These are phyloP conservation scores for Novymonas esmeraldas DNA, from an alignment of 208 protist species.

Conservation along the genomic window DNA sequence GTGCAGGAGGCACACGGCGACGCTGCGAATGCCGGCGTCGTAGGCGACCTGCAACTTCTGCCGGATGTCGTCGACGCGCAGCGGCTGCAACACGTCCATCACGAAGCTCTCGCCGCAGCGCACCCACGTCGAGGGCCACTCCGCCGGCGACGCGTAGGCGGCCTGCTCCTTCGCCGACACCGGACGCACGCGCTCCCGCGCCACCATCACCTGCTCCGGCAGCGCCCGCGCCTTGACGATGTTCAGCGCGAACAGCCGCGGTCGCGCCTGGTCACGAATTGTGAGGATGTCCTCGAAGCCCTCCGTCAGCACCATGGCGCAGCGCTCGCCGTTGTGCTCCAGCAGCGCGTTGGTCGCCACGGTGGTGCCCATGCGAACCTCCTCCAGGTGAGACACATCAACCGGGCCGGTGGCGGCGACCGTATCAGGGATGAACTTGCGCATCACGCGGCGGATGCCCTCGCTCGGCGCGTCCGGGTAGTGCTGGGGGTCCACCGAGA, in stretches of 20 bases:
- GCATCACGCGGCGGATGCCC: slow-evolving; percentile 93
- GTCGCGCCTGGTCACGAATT: slow-evolving; percentile 93
- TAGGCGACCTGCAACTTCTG: slow-evolving; percentile 48
- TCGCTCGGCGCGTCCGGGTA: slow-evolving; percentile 96
- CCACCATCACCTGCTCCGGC: slow-evolving; percentile 78
- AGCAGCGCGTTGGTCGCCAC: slow-evolving; percentile 97
- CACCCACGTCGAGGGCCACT: slow-evolving; percentile 56
- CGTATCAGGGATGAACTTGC: slow-evolving; percentile 37
- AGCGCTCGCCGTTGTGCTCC: slow-evolving; percentile 94
- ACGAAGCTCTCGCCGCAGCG: slow-evolving; percentile 73
- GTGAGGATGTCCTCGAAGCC: slow-evolving; percentile 94
- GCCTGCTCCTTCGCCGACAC: slow-evolving; percentile 46
- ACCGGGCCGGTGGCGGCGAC: slow-evolving; percentile 48
- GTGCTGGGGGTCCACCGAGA: slow-evolving; percentile 93
- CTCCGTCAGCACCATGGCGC: slow-evolving; percentile 89
- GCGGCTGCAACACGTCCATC: slow-evolving; percentile 63
- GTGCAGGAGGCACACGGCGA: slow-evolving; percentile 95
- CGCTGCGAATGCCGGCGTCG: slow-evolving; percentile 77
- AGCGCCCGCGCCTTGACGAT: slow-evolving; percentile 90
- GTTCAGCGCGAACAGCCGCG: slow-evolving; percentile 94
- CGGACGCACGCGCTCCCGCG: slow-evolving; percentile 90
- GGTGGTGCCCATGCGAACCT: slow-evolving; percentile 96
- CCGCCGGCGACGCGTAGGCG: slow-evolving; percentile 22
- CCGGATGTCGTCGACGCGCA: slow-evolving; percentile 51
- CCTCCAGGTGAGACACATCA: slow-evolving; percentile 78